A percentile compares a stretch with the other conserved stretches of the same genome.
Evolutionary conservation across 257 asterid species (phyloP).

Genomic region (Petrea volubilis): DNA sequence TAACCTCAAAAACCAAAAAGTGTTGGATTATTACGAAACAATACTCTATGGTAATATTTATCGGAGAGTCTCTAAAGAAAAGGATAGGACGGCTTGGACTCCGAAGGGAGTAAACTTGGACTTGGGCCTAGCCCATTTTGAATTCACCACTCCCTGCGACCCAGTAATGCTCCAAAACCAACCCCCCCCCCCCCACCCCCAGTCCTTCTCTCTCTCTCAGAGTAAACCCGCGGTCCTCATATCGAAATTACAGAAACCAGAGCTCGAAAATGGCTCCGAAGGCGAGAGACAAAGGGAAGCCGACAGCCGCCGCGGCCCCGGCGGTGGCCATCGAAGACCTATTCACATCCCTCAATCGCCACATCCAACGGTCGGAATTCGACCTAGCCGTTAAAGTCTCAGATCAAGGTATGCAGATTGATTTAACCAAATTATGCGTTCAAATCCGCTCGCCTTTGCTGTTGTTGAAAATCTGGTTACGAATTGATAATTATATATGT

Average conservation of each 20-base stretch:
- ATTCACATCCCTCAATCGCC: constrained; percentile 80
- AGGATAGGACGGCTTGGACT: neutral
- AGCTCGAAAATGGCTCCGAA: constrained; percentile 68
- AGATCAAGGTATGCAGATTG: constrained; percentile 63
- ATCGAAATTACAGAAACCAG: neutral
- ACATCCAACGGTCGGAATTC: constrained; percentile 60
- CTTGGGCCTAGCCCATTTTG: neutral
- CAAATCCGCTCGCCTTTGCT: constrained; percentile 11
- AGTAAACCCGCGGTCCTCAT: neutral
- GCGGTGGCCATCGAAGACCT: constrained; percentile 73
- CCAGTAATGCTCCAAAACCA: neutral
- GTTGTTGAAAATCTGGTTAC: neutral
- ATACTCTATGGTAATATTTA: neutral
- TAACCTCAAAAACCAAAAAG: no score
- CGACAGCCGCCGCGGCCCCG: constrained; percentile 44
- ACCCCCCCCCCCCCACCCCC: neutral
- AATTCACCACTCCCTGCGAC: neutral
- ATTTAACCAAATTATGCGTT: constrained; percentile 6
- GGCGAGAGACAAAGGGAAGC: constrained; percentile 47
- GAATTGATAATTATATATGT: neutral
- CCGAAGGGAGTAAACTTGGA: neutral
- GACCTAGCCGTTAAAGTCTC: constrained; percentile 71
- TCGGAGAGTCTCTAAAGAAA: neutral
- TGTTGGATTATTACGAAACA: no score
- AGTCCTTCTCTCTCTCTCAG: neutral